A percentile compares a stretch with the other conserved stretches of the same genome.
Evolutionary conservation across 495 filamentous ascomycete species (phyloP).

Genomic region (Daldinia loculata): DNA sequence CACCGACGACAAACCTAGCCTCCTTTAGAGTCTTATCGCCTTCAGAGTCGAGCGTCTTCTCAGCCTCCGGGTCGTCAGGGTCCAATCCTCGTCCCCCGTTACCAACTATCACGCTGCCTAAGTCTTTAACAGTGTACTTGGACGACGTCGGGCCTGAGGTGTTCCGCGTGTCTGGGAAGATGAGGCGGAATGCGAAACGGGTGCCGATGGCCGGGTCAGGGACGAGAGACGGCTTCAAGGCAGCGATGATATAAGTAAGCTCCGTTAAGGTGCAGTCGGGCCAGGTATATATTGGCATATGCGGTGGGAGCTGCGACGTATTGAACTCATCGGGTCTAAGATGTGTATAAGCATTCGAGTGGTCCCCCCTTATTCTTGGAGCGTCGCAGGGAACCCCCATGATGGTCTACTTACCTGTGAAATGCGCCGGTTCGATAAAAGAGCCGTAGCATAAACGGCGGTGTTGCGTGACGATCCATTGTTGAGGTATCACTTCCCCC

Average conservation of each 20-base stretch:
- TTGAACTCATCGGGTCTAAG: slow-evolving; percentile 73
- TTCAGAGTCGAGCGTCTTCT: slow-evolving; percentile 35
- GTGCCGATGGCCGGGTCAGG: slow-evolving; percentile 82
- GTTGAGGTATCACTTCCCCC: slow-evolving; percentile 51
- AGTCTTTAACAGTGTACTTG: slow-evolving; percentile 75
- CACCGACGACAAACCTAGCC: slow-evolving; percentile 83
- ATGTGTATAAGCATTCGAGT: slow-evolving; percentile 6
- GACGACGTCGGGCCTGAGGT: slow-evolving; percentile 58
- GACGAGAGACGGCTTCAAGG: slow-evolving; percentile 58
- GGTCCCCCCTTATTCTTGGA: neutral
- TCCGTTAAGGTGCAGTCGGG: slow-evolving; percentile 82
- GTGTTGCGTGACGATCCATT: slow-evolving; percentile 70
- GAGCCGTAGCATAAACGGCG: slow-evolving; percentile 89
- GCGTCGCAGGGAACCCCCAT: slow-evolving; percentile 1
- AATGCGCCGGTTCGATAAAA: slow-evolving; percentile 81
- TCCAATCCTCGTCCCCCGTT: slow-evolving; percentile 62
- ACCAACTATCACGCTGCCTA: slow-evolving; percentile 83
- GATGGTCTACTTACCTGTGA: slow-evolving; percentile 64
- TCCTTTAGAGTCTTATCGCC: slow-evolving; percentile 77
- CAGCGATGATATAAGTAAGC: slow-evolving; percentile 71
- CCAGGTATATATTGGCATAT: slow-evolving; percentile 91
- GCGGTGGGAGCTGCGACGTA: slow-evolving; percentile 64
- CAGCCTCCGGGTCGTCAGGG: slow-evolving; percentile 36
- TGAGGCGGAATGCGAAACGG: slow-evolving; percentile 82
- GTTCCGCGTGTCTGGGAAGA: slow-evolving; percentile 80